Evolutionary conservation across 192 early-diverging fungal genomes (phyloP), one percentile per base, ranked within the genome.

Genomic region (Linnemannia elongata): DNA sequence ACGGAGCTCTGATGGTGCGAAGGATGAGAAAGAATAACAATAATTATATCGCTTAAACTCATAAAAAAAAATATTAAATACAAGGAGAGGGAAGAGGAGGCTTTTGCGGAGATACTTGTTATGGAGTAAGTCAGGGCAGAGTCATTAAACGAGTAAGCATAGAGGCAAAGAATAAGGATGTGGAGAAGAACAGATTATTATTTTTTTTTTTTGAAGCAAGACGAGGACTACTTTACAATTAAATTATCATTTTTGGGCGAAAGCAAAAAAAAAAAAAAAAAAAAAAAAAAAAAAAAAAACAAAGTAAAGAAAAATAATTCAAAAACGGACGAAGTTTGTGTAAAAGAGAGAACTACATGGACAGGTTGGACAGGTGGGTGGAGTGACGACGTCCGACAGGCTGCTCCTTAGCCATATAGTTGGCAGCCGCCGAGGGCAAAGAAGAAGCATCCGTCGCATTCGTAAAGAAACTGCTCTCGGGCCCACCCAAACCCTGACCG

Each of bases 371-470:
- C 42, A 78, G 33, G 7, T 78, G 76, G 13, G 76, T 78, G 42
- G 39, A 45, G 45, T 78, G 76, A 27, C 76, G 76, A 20, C 76
- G 76, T 12, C 42, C 9, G 7, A 44, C 57, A 15, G 41, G 52
- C 15, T 47, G 63, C 2, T 85, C 72, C 66, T 85, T 85, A 41
- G 74, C 83, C 36, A 85, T 54, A 38, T 85, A 85, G 33, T 85
- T 76, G 75, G 49, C 49, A 33, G 73, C 44, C 39, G 54, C 72
- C 35, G 18, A 22, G 6, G 49, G 45, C 36, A 69, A 6, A 2
- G 74, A 24, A n/a, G n/a, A 36, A 4, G 73, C 45, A 27, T 76
- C 74, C 15, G 80, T 60, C n/a, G 69, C 49, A 18, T 52, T 52
- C 18, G 49, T 27, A 24, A 74, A 81, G 45, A 81, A 75, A 6